phyloP scores from a whole-genome alignment of 1,139 yeast species.

The Candida tetrigidarum region DNA sequence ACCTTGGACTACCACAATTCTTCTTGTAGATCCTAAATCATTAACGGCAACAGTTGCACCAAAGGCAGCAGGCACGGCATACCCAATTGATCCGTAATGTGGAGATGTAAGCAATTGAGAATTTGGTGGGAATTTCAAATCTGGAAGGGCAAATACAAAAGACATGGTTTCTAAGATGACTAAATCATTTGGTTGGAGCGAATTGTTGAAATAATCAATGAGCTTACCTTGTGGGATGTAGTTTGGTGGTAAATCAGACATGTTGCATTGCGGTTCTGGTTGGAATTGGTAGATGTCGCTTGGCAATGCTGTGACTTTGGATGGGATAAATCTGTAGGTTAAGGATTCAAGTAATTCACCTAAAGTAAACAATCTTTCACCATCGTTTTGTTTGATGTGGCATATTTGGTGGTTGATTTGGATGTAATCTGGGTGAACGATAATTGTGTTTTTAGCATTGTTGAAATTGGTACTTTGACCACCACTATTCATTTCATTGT shows the following conservation, averaged over 20 bases:
- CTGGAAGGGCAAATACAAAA: constrained; percentile 71
- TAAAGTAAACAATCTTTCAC: constrained; percentile 24
- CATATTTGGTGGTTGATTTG: constrained; percentile 28
- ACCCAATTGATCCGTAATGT: constrained; percentile 85
- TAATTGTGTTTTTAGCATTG: constrained; percentile 27
- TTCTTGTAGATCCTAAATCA: constrained; percentile 53
- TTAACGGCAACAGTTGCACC: constrained; percentile 75
- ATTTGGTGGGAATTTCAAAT: constrained; percentile 58
- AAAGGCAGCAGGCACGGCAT: constrained; percentile 81
- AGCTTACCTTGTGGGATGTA: constrained; percentile 32
- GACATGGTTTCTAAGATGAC: constrained; percentile 81
- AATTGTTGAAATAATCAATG: constrained; percentile 34
- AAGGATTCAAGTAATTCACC: constrained; percentile 25
- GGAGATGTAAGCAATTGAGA: constrained; percentile 61
- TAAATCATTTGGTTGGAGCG: constrained; percentile 63
- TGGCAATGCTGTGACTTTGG: constrained; percentile 9
- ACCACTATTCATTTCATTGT: constrained; percentile 62
- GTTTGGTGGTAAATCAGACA: constrained; percentile 8
- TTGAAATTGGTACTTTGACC: constrained; percentile 26
- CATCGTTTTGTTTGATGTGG: constrained; percentile 25
- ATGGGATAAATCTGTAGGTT: constrained; percentile 11
- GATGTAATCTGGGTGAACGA: constrained; percentile 41
- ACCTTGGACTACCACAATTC: constrained; percentile 77
- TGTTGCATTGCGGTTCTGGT: constrained; percentile 8
- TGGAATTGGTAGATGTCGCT: constrained; percentile 5